These are phyloP conservation scores for Neurospora sp. DNA, from an alignment of 495 filamentous ascomycete species.

Conservation along the genomic window DNA sequence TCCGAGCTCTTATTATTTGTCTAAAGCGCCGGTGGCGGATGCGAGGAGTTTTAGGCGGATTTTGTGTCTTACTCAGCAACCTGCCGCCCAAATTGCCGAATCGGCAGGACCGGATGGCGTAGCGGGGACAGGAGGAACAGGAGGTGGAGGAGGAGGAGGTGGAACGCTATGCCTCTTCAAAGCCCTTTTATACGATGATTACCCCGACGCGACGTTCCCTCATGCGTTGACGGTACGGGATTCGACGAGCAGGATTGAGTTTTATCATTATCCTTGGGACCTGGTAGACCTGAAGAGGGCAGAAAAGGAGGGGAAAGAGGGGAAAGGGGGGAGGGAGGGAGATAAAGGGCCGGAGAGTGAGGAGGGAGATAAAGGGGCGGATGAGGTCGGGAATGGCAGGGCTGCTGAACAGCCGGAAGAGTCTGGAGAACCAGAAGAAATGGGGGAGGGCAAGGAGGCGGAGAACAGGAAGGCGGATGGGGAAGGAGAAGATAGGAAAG, in stretches of 20 bases:
- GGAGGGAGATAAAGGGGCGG: neutral
- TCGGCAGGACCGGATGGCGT: no score
- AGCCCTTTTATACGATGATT: constrained; percentile 4
- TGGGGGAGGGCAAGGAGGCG: neutral
- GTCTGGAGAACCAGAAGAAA: neutral
- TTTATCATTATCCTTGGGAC: neutral
- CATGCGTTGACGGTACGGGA: constrained; percentile 7
- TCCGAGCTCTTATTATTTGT: neutral
- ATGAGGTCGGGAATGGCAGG: neutral
- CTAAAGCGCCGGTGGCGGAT: neutral
- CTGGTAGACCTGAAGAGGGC: neutral
- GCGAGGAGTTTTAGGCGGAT: neutral
- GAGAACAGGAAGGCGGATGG: neutral
- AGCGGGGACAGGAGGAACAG: no score
- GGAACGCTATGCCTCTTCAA: constrained; percentile 2
- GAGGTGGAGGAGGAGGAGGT: neutral
- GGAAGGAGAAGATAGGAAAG: neutral
- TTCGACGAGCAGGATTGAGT: constrained; percentile 5
- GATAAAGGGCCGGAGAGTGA: neutral
- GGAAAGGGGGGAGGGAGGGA: neutral
- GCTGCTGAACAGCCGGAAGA: neutral
- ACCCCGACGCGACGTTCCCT: neutral
- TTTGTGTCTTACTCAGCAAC: constrained; percentile 4
- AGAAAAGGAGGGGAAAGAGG: neutral
- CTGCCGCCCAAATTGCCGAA: no score